phyloP scores from a whole-genome alignment of 179 eudicot species.

The Pouteria campechiana region DNA sequence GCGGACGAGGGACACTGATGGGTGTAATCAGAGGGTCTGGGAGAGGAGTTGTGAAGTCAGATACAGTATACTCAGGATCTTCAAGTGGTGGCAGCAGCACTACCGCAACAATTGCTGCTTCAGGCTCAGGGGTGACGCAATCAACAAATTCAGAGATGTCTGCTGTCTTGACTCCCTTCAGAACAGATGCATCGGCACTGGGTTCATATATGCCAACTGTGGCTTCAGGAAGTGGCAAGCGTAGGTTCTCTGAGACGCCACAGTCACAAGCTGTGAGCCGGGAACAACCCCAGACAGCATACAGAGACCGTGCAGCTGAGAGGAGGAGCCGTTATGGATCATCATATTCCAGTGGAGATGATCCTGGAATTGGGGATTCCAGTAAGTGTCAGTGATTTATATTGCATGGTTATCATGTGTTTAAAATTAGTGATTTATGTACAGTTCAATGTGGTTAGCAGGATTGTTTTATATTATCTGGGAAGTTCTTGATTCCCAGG shows the following conservation, averaged over 20 bases:
- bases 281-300: conserved; percentile 61
- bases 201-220: conserved; percentile 54
- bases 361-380: conserved; percentile 47
- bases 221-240: conserved; percentile 57
- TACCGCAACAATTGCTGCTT: conserved; percentile 14
- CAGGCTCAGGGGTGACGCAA: conserved; percentile 17
- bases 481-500: too few relatives aligned
- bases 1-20: conserved; percentile 57
- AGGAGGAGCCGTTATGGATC: conserved; percentile 93
- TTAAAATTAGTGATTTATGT: too few relatives aligned
- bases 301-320: conserved; percentile 98
- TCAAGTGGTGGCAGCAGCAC: conserved; percentile 15
- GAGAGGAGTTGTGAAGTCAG: conserved; percentile 55
- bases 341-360: conserved; percentile 52
- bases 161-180: conserved; percentile 41
- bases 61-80: conserved; percentile 42
- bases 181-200: conserved; percentile 83
- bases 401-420: too few relatives aligned
- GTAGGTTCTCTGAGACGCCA: conserved; percentile 95
- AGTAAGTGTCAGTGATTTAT: conserved; percentile 66
- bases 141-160: conserved; percentile 20
- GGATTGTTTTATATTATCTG: too few relatives aligned
- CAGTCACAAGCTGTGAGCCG: conserved; percentile 29
- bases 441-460: too few relatives aligned
- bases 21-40: conserved; percentile 96